Percentiles rank a stretch among this genome's conserved stretches.
phyloP scores from a whole-genome alignment of 495 filamentous ascomycete genomes.

The Bryoglossum gracile region DNA sequence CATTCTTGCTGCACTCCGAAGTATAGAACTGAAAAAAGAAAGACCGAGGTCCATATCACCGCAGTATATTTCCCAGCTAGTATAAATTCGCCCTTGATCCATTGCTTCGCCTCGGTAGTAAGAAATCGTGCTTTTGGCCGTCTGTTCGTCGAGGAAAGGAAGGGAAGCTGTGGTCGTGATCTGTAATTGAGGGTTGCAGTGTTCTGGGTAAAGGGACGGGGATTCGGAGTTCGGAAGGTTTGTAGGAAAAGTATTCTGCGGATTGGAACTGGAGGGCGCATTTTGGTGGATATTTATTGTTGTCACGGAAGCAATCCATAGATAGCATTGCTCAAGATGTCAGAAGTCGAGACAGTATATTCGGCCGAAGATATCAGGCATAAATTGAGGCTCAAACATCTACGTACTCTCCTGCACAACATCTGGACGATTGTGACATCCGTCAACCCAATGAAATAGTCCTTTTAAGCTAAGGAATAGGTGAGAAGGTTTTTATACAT shows the following conservation, averaged over 20 bases:
- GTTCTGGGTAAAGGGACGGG: slow-evolving; percentile 19
- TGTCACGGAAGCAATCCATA: too few relatives aligned
- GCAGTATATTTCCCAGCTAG: slow-evolving; percentile 52
- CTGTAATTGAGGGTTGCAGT: slow-evolving; percentile 6
- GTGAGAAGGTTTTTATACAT: too few relatives aligned
- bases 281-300: slow-evolving; percentile 2
- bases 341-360: too few relatives aligned
- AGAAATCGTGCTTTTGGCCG: slow-evolving; percentile 59
- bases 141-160: slow-evolving; percentile 48
- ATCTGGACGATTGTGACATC: too few relatives aligned
- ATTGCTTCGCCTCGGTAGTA: slow-evolving; percentile 65
- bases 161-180: slow-evolving; percentile 70
- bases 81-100: slow-evolving; percentile 56
- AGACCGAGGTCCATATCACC: slow-evolving; percentile 47
- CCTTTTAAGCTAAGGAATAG: too few relatives aligned
- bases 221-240: slow-evolving; percentile 21
- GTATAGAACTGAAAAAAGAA: slow-evolving; percentile 45
- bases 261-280: slow-evolving; percentile 20
- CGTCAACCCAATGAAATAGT: too few relatives aligned
- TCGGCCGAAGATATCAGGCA: too few relatives aligned
- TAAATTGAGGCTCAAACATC: too few relatives aligned
- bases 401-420: too few relatives aligned
- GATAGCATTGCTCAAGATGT: too few relatives aligned
- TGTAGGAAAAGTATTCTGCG: slow-evolving; percentile 20
- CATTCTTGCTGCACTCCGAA: slow-evolving; percentile 58